A percentile compares a stretch with the other conserved stretches of the same genome.
phyloP scores from a whole-genome alignment of 225 moss, liverwort and hornwort species.

The Pseudoscleropodium purum region DNA sequence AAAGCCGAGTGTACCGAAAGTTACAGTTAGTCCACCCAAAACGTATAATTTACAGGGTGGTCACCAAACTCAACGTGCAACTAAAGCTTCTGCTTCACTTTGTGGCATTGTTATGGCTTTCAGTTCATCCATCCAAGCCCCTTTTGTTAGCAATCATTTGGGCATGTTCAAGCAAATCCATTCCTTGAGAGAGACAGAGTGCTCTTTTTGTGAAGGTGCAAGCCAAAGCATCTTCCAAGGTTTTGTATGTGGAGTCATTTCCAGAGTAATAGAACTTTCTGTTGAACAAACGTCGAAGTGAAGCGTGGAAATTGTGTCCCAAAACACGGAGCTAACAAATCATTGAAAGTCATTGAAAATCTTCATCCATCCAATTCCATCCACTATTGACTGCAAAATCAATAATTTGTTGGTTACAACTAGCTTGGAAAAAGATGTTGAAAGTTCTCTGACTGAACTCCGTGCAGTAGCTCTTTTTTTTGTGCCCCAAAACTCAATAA shows the following conservation, averaged over 20 bases:
- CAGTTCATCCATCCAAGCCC: background rate
- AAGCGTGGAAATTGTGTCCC: background rate
- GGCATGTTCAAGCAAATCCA: background rate
- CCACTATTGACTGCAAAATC: background rate
- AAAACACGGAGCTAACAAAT: background rate
- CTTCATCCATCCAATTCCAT: background rate
- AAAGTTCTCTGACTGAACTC: too few relatives aligned
- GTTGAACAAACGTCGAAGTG: background rate
- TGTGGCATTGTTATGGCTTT: background rate
- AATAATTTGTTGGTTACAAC: background rate
- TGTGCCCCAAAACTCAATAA: background rate
- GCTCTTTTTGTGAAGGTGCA: background rate
- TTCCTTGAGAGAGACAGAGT: background rate
- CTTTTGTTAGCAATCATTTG: background rate
- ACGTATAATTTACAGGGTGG: rapidly evolving
- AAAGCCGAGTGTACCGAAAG: background rate
- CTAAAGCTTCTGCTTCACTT: background rate
- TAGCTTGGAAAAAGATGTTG: too few relatives aligned
- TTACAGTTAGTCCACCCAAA: background rate
- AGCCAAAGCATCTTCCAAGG: background rate
- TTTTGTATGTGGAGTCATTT: too few relatives aligned
- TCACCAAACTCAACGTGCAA: background rate
- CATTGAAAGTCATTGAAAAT: too few relatives aligned
- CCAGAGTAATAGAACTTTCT: background rate
- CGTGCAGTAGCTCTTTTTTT: too few relatives aligned